Base-by-base conservation (phyloP, 1,284 basidiomycete species). In the Somion occarium region DNA sequence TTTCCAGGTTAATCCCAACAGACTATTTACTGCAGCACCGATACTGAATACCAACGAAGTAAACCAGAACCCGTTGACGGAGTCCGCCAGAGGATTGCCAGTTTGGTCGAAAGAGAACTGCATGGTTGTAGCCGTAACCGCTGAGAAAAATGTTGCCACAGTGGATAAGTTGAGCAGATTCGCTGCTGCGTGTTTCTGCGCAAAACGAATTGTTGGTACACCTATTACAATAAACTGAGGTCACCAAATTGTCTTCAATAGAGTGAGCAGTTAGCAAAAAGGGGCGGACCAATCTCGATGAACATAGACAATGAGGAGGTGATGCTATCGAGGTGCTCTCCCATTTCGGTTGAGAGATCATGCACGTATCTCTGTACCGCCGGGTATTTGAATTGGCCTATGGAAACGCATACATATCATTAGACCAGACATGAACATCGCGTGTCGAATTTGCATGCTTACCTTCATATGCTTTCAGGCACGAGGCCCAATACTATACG, bases 91-190 rank as follows among this genome's bases (percentile, higher is more conserved):
- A 12, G 62, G 53, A 3, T 45, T 64, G 1, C 60, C 60, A 18
- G 58, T 64, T 38, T 59, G 56, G 18, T 71, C 67, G 58, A 73
- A 84, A 1, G 85, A 85, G 59, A 82, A 85, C 59, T 87, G 85
- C 56, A 87, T 65, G 0, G 82, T 85, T 3, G 82, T 83, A 22
- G 83, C 85, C 1, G 85, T 87, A 53, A 88, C 85, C 19, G 83
- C 85, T 24, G 82, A 84, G 67, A 89, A 88, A 69, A 89, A 88
- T 46, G 85, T 89, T 30, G 85, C 85, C 9, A 88, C 82, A 11
- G 84, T 86, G 37, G 82, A 85, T 43, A 86, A 69, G 57, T 86
- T 88, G 30, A 86, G 75, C 3, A 88, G 70, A 56, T 85, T 87
- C 37, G 55, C 73, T 7, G 84, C 83, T 3, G 78, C 83, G 58